Evolutionary conservation across 768 basidiomycete genomes (phyloP), one percentile per base, ranked within the genome.

Genomic region (Tylopilus vinaceipallidus): DNA sequence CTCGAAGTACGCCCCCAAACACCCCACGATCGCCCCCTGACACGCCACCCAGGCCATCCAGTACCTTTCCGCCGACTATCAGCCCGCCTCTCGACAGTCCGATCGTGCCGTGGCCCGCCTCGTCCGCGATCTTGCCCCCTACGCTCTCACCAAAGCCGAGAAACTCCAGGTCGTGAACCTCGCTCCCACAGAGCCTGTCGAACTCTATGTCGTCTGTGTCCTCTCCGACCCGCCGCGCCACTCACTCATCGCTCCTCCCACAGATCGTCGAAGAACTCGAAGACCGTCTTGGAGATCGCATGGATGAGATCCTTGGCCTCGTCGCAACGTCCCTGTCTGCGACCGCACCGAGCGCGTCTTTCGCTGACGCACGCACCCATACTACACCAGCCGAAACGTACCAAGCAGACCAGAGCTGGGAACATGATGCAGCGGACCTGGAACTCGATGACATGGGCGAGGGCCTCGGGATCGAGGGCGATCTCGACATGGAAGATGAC

Each of bases 191-290:
- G 77, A 83, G 40, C 74, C 83, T 0, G 91, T 95, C 22, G 91
- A 94, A 64, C 81, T 97, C 22, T 95, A 97, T 61, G 87, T 91
- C 49, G 93, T 95, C 56, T 39, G 91, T 78, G 24, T 30, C 44
- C 20, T n/a, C 14, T 27, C 17, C 1, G 4, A 36, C 14, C 7
- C 42, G 9, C 4, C 33, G 3, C 1, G 3, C 26, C 41, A 3
- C 39, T 16, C 39, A 26, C 47, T 47, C 49, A 54, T 24, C 17
- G 3, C 26, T 6, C 33, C n/a, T 17, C 30, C 19, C 37, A n/a
- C 45, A 97, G 94, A 87, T 95, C 47, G 81, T 98, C 9, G 95
- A 98, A 69, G 94, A 98, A 66, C 71, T 92, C 3, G 91, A 94
- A 67, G 86, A 89, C 55, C 80, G 94, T 37, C 77, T 93, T 5